A percentile compares a stretch with the other conserved stretches of the same genome.
phyloP scores from a whole-genome alignment of 257 asterid species.

The Fraxinus anomala region DNA sequence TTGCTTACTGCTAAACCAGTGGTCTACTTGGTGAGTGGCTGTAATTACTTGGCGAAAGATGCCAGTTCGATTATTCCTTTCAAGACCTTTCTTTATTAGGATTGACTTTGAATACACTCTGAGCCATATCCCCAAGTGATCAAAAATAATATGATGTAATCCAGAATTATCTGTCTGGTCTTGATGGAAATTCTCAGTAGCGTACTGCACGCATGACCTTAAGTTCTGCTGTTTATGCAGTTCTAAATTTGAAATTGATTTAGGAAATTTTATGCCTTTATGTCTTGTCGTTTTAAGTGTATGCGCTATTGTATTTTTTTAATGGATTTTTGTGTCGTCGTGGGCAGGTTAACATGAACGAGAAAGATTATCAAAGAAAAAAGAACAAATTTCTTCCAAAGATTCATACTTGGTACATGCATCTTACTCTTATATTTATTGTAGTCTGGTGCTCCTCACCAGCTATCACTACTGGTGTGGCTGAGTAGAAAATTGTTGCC shows the following conservation, averaged over 20 bases:
- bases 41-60: neutral
- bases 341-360: constrained; percentile 96
- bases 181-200: neutral
- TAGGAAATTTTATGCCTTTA: neutral
- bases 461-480: neutral
- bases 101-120: neutral
- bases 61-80: neutral
- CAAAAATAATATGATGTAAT: neutral
- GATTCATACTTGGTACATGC: constrained; percentile 93
- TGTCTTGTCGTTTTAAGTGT: neutral
- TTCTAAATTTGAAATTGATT: neutral
- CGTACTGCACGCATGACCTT: neutral
- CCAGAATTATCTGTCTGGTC: neutral
- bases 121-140: neutral
- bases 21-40: constrained; percentile 84
- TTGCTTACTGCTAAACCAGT: constrained; percentile 96
- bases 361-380: constrained; percentile 92
- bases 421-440: constrained; percentile 8
- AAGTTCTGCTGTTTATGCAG: neutral
- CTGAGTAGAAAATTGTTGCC: neutral
- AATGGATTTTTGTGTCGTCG: constrained; percentile 23
- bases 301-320: neutral
- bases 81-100: neutral
- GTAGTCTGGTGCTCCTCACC: constrained; percentile 13
- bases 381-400: constrained; percentile 99